Conservation (phyloP, 257 asterid species). For the Solanum boliviense region DNA sequence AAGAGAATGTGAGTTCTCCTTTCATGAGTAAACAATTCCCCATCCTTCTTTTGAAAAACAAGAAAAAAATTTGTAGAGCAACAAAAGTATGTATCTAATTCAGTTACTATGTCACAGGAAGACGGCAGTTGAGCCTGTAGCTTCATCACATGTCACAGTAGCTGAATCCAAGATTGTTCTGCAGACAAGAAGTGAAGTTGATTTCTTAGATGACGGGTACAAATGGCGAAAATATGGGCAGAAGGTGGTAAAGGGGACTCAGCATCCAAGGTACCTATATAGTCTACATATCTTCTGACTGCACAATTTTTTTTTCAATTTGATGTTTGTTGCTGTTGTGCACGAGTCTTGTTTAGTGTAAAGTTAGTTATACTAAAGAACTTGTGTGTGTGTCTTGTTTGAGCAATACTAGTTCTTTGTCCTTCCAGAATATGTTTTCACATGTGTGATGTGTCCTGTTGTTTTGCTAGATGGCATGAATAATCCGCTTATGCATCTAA, state of each 20-base stretch:
- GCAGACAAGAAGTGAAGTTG: constrained; percentile 92
- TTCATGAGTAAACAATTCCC: not conserved
- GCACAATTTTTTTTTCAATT: not conserved
- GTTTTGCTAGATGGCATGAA: not conserved
- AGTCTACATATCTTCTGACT: not conserved
- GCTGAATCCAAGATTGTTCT: constrained; percentile 85
- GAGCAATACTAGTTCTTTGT: not conserved
- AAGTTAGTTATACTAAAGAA: not conserved
- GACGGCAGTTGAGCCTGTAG: constrained; percentile 24
- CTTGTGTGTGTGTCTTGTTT: not conserved
- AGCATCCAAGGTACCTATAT: constrained; percentile 60
- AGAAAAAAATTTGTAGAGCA: not conserved
- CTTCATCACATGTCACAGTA: constrained; percentile 51
- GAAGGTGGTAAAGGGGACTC: constrained; percentile 86
- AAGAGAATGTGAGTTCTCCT: constrained; percentile 52
- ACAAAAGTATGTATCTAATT: not conserved
- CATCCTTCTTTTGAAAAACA: not conserved
- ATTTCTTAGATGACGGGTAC: constrained; percentile 75
- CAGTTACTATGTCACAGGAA: constrained; percentile 26
- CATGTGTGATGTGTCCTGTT: not conserved
- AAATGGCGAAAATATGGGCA: constrained; percentile 97
- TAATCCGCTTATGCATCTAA: not conserved
- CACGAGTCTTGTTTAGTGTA: not conserved
- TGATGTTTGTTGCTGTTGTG: not conserved
- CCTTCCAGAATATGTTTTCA: not conserved